Evolutionary conservation across 495 filamentous ascomycete genomes (phyloP), one percentile per base, ranked within the genome.

Genomic region (Aspergillus olivimuriae): DNA sequence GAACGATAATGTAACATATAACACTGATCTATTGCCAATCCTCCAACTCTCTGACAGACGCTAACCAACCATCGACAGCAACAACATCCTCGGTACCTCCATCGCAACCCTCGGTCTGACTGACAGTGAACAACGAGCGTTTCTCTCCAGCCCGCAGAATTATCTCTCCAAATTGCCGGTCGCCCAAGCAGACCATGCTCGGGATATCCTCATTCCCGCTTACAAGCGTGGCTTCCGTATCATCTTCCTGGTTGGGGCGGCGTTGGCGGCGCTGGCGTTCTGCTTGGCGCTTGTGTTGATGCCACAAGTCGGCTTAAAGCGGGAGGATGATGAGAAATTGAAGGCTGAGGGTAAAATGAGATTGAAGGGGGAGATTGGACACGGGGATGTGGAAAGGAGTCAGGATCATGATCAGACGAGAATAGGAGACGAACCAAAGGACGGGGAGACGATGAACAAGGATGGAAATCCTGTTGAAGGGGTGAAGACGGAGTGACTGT

Each of bases 151-250:
- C 17, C 65, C 65, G 2, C 53, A 53, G 7, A 57, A 42, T 15
- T 68, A 61, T 35, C 45, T 68, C 11, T 57, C 58, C 19, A 43
- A 50, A 5, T 52, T 63, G 4, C 50, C 61, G 1, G 20, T 26
- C 0, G 51, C 58, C 11, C 57, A 72, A 34, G 62, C 68, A 2
- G 54, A 63, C 12, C 54, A 57, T 11, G 57, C 65, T 4, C 66
- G 67, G 10, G 56, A 48, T 6, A 47, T 69, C 2, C 43, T 75
- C 2, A 56, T 73, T 17, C 68, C 69, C 0, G 71, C 70, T 0
- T 78, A 78, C 36, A 61, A 65, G 30, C 60, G 53, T 15, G 75
- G 73, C 2, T 77, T 78, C 41, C 57, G 66, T 11, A 67, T 73
- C 19, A 70, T 78, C 34, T 78, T 77, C 39, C 47, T 74, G 4